Evolutionary conservation across 495 filamentous ascomycete genomes (phyloP), one percentile per base, ranked within the genome.

Genomic region (Clohesyomyces aquaticus): DNA sequence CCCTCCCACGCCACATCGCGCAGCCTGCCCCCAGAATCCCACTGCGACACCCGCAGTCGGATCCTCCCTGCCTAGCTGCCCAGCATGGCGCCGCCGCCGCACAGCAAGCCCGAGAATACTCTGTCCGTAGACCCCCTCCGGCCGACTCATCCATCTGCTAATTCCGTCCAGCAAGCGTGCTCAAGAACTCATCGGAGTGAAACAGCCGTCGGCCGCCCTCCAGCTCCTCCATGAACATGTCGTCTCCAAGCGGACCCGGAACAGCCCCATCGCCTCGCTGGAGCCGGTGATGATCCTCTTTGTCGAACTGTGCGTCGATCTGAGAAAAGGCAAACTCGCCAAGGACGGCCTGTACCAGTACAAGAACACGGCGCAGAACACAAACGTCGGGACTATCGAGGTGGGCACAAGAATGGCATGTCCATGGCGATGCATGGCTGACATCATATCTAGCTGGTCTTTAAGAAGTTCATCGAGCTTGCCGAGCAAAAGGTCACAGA

Each of bases 321-420:
- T 97, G 70, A 88, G 92, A 78, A 98, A 97, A 77, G 94, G 93
- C 61, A 98, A 98, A 77, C 83, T 93, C 27, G 94, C 94, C 76
- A 98, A 98, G 81, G 94, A 98, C 82, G 94, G 94, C 52, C 82
- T 98, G 27, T 98, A 98, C 73, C 92, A 96, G 71, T 98, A 98
- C 84, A 98, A 98, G 84, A 98, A 98, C 75, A 96, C 96, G 68
- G 90, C 91, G 49, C 94, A 98, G 78, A 98, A 98, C 79, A 96
- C 93, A 68, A 98, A 96, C 71, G 93, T 98, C 55, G 91, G 87
- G 69, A 98, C 95, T 35, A 98, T 98, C 76, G 94, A 98, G 85
- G 89, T 91, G 81, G 41, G 79, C 19, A 56, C 19, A 19, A 41
- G 11, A 14, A 12, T 21, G 9, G 28, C 19, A 51, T n/a, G n/a